Conservation (phyloP, 176 grass and related monocot species). For the Microstegium vimineum region DNA sequence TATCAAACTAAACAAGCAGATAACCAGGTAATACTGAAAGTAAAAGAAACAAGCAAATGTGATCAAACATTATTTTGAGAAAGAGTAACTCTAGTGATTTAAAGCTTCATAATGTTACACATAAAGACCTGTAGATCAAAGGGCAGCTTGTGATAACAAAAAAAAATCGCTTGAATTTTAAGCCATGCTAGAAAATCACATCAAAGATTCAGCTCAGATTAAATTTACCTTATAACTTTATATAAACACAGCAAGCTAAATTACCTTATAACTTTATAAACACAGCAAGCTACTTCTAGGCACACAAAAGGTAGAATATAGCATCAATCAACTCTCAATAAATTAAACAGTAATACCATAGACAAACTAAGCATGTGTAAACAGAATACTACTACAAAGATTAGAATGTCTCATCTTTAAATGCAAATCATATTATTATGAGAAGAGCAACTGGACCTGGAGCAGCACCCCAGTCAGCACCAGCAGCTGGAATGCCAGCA, state of each 20-base stretch:
- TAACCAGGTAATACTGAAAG: background rate
- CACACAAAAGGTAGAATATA: background rate
- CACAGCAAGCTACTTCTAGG: background rate
- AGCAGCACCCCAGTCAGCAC: constrained; percentile 39
- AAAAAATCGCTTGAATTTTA: background rate
- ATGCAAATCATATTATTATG: background rate
- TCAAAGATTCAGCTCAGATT: background rate
- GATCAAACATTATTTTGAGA: background rate
- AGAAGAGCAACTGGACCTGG: constrained; percentile 35
- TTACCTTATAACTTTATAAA: background rate
- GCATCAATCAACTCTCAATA: background rate
- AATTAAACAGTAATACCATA: background rate
- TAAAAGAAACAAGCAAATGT: background rate
- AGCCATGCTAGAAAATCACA: background rate
- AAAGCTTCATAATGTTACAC: background rate
- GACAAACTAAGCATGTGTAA: background rate
- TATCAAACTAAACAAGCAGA: too few species aligned
- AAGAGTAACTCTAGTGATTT: background rate
- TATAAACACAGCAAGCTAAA: too few species aligned
- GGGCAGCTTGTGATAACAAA: background rate
- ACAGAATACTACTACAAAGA: background rate
- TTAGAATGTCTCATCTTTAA: background rate
- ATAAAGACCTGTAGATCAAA: background rate
- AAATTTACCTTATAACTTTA: too few species aligned
- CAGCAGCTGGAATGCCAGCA: constrained; percentile 32